Base-by-base conservation (phyloP, 192 early-diverging fungal genomes). In the Pilobolus umbonatus region DNA sequence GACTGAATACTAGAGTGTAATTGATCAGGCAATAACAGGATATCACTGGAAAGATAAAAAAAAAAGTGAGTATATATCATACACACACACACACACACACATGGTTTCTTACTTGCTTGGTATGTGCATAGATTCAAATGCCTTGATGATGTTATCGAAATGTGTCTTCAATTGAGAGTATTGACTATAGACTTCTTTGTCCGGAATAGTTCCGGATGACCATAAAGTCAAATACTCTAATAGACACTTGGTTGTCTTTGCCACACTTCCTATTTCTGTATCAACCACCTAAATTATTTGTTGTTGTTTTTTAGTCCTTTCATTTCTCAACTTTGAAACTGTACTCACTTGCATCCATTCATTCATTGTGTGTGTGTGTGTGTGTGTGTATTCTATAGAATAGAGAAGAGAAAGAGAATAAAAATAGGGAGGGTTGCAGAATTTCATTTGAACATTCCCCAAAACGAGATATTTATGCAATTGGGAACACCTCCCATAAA, bases 281-380 rank as follows among this genome's bases (percentile, higher is more conserved):
- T 54, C 34, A 38, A 35, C 17, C 52, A 54, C 38, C 52, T 54
- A 38, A 14, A 54, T 36, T 10, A 51, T 49, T 49, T 9, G 15
- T 22, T n/a, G 26, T 49, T 3, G 19, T 49, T 49, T 38, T 38
- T 38, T 38, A 36, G 24, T 48, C 1, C 6, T 43, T 19, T 28
- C 28, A 28, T 49, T 49, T 28, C 25, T 15, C 9, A 49, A 49
- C 10, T 15, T 22, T 29, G 25, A 21, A 21, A 46, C 19, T 12
- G 19, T 46, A 49, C 29, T 15, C n/a, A 12, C 9, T 49, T 14
- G n/a, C n/a, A n/a, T n/a, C n/a, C n/a, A n/a, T n/a, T n/a, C n/a
- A n/a, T n/a, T n/a, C n/a, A n/a, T n/a, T n/a, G n/a, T n/a, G n/a
- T n/a, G n/a, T n/a, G n/a, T n/a, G n/a, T n/a, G n/a, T n/a, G n/a